phyloP scores from a whole-genome alignment of 2,329 filamentous ascomycete species.

The Diaporthe vexans region DNA sequence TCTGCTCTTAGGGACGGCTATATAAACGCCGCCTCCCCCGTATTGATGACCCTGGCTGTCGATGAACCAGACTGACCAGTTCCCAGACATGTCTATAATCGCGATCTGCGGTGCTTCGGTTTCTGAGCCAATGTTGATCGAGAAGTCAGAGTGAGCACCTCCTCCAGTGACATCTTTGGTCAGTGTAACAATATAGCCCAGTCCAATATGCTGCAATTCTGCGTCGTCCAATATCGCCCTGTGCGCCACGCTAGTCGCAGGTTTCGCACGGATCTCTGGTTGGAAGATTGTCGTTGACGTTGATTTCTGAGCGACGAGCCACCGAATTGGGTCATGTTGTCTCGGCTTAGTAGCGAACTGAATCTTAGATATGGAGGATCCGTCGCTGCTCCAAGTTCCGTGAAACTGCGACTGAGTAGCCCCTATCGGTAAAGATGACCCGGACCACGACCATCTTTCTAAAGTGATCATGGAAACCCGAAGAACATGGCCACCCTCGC shows the following conservation, averaged over 20 bases:
- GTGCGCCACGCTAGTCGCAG: conserved; percentile 47
- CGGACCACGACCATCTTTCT: conserved; percentile 68
- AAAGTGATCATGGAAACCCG: conserved; percentile 65
- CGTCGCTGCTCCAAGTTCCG: conserved; percentile 69
- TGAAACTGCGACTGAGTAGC: conserved; percentile 43
- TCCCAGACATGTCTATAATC: conserved; percentile 74
- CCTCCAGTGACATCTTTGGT: conserved; percentile 66
- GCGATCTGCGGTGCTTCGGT: conserved; percentile 72
- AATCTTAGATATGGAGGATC: conserved; percentile 64
- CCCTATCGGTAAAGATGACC: conserved; percentile 22
- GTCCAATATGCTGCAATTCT: conserved; percentile 65
- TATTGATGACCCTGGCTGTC: conserved; percentile 50
- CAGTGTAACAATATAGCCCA: conserved; percentile 69
- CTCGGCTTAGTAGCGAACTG: conserved; percentile 61
- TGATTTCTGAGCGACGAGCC: conserved; percentile 68
- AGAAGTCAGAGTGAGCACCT: conserved; percentile 70
- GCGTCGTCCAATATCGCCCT: conserved; percentile 43
- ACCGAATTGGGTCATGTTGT: conserved; percentile 57
- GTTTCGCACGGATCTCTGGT: conserved; percentile 62
- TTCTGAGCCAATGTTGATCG: conserved; percentile 70
- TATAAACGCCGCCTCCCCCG: conserved; percentile 52
- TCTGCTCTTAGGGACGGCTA: conserved; percentile 47
- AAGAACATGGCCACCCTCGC: conserved; percentile 71
- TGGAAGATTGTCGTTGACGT: conserved; percentile 66
- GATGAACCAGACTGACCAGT: conserved; percentile 79